Base-by-base conservation (phyloP, 2,329 filamentous ascomycete genomes). In the Claviceps quebecensis region DNA sequence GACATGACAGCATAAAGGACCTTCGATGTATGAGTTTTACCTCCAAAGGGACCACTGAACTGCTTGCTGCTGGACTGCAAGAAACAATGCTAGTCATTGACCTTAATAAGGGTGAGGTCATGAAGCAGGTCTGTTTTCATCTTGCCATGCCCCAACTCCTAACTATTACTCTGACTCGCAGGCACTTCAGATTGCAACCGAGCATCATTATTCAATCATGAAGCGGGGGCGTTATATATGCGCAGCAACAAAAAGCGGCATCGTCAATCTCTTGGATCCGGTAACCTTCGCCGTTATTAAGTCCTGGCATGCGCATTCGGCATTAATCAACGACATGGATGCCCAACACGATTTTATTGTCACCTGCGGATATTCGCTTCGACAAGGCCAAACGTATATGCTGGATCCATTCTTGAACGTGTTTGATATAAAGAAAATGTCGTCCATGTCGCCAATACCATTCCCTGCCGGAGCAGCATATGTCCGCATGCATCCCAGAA, bases 21-120 rank as follows among this genome's bases (percentile, higher is more conserved):
- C 72, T 98, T 56, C 81, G 82, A 59, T 97, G 93, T 67, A 97
- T 97, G 89, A 91, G 86, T 65, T 96, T 95, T 64, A 94, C 88
- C 1, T 89, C 87, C 29, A 89, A 89, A 62, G 85, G 85, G 8
- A 87, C 86, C 26, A 78, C 80, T 14, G 86, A 95, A 62, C 83
- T 98, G 52, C 72, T 98, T 19, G 86, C 91, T 37, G 93, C 89
- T 46, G 93, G 93, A 46, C 80, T 84, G 58, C 93, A 98, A 67
- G 78, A 84, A 51, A 78, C 77, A 48, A 95, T 98, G 86, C 86
- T 95, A 63, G 83, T 81, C 19, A 75, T 84, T 55, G 80, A 84
- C 63, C 74, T 81, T 47, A 73, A 75, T 61, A 88, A 87, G 67
- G 86, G 86, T 37, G 77, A 80, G 55, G 76, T 91, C 51, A 73